These are phyloP conservation scores for Torulaspora quercuum DNA, from an alignment of 805 yeast genomes.

Conservation along the genomic window DNA sequence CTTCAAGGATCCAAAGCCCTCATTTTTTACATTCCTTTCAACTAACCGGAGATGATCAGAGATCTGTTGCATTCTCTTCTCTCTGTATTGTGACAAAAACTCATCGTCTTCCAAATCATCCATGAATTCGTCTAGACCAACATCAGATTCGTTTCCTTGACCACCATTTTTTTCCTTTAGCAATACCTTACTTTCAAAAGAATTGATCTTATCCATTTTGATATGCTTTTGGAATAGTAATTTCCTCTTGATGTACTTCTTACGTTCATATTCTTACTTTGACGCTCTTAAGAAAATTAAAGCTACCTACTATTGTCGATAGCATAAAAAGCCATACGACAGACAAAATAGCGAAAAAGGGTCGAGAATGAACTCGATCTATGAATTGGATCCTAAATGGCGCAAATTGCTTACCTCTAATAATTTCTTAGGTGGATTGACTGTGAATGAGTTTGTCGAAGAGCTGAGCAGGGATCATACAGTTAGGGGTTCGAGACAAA, in stretches of 20 bases:
- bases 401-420: conserved; percentile 53
- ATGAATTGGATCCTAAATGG: conserved; percentile 63
- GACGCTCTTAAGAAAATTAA: too few species aligned
- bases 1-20: conserved; percentile 45
- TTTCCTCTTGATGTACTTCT: not conserved
- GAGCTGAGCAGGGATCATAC: conserved; percentile 65
- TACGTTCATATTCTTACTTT: too few species aligned
- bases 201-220: conserved; percentile 7
- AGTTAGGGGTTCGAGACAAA: conserved; percentile 14
- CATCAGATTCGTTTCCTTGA: conserved; percentile 12
- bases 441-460: conserved; percentile 78
- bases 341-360: not conserved
- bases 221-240: not conserved
- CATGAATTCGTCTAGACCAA: conserved; percentile 47
- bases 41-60: conserved; percentile 40
- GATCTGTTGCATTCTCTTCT: conserved; percentile 57
- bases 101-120: conserved; percentile 44
- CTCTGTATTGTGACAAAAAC: conserved; percentile 54
- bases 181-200: conserved; percentile 4
- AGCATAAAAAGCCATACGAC: not conserved
- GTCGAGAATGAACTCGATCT: conserved; percentile 42
- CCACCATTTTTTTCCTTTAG: conserved; percentile 4
- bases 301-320: too few species aligned
- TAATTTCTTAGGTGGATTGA: conserved; percentile 62
- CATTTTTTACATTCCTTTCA: conserved; percentile 37